Evolutionary conservation across 1,139 yeast species (phyloP).

Genomic region (Protomyces pachydermus): DNA sequence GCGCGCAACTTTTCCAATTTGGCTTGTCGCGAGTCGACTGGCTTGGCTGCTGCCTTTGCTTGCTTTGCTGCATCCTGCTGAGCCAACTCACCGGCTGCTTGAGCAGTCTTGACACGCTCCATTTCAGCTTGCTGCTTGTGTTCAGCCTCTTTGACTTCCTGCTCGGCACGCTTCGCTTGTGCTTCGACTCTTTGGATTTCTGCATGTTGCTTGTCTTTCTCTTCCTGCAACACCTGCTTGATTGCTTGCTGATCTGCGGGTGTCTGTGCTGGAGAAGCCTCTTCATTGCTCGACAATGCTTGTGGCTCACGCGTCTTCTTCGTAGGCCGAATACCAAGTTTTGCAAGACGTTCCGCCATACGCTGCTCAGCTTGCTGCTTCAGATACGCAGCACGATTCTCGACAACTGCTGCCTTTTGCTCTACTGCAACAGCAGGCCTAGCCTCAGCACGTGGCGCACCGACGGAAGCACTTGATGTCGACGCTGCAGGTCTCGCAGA

Average conservation of each 20-base stretch:
- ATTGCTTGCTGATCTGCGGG: neutral
- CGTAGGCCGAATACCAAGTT: conserved; percentile 61
- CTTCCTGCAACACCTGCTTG: conserved; percentile 29
- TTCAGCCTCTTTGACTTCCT: conserved; percentile 31
- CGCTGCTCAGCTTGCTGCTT: conserved; percentile 87
- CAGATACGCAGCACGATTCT: conserved; percentile 74
- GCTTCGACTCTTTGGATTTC: conserved; percentile 30
- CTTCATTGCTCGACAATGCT: conserved; percentile 23
- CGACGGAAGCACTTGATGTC: neutral
- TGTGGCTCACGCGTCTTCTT: conserved; percentile 26
- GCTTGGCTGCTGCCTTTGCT: conserved; percentile 31
- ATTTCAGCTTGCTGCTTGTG: conserved; percentile 31
- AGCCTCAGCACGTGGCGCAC: neutral
- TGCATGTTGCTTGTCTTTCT: conserved; percentile 31
- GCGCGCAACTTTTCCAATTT: conserved; percentile 55
- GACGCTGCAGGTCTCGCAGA: conserved; percentile 23
- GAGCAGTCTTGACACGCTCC: conserved; percentile 31
- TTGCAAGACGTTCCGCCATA: conserved; percentile 85
- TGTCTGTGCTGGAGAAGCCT: conserved; percentile 14
- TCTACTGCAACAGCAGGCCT: conserved; percentile 21
- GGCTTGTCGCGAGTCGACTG: conserved; percentile 51
- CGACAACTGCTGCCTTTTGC: conserved; percentile 36
- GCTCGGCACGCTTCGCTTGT: conserved; percentile 14
- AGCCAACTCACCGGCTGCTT: conserved; percentile 43
- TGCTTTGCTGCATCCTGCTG: conserved; percentile 39